These are phyloP conservation scores for Lactifluus subvellereus DNA, from an alignment of 768 basidiomycete species.

Conservation along the genomic window DNA sequence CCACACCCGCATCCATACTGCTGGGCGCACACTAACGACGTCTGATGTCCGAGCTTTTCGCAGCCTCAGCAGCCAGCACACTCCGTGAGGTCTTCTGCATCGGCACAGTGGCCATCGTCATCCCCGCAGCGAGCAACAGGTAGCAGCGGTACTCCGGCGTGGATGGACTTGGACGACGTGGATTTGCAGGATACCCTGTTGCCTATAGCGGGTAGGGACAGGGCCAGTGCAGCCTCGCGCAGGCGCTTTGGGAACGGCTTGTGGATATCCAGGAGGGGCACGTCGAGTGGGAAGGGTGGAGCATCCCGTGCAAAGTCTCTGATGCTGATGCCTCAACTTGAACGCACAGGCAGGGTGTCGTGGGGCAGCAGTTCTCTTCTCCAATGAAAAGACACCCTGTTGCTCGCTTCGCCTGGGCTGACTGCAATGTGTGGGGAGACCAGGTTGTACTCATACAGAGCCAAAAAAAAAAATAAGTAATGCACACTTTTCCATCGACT, in stretches of 20 bases:
- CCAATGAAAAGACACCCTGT: no score
- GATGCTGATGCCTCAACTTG: neutral
- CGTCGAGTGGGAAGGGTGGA: constrained; percentile 59
- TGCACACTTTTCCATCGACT: no score
- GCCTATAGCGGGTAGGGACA: constrained; percentile 45
- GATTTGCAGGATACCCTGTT: constrained; percentile 30
- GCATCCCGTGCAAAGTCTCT: constrained; percentile 36
- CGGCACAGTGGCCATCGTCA: constrained; percentile 79
- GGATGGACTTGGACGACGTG: no score
- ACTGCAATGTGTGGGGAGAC: no score
- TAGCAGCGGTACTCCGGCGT: constrained; percentile 43
- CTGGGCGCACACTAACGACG: no score
- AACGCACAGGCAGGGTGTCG: no score
- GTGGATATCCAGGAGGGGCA: constrained; percentile 71
- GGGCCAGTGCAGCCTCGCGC: constrained; percentile 44
- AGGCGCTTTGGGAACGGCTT: constrained; percentile 63
- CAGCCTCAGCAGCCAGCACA: constrained; percentile 23
- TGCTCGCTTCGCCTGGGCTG: no score
- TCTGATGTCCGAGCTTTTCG: constrained; percentile 37
- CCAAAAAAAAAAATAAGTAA: no score
- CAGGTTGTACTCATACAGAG: no score
- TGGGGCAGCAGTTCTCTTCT: no score
- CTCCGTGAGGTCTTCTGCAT: constrained; percentile 53
- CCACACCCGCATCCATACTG: no score
- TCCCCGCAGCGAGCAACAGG: constrained; percentile 65